Evolutionary conservation across 768 basidiomycete genomes (phyloP).

Genomic region (Dentipellis fragilis): DNA sequence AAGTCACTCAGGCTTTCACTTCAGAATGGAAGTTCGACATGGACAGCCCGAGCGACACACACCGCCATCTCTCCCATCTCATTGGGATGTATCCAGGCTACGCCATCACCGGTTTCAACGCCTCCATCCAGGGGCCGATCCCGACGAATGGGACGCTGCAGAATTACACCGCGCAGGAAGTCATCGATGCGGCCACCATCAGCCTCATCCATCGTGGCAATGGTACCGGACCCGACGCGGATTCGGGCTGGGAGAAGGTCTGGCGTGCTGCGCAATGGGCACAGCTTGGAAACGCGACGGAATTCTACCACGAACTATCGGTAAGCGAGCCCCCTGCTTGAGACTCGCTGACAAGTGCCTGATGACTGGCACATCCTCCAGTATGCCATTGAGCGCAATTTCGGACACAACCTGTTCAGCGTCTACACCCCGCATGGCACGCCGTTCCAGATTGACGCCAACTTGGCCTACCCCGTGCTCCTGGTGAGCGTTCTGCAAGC

Average conservation of each 20-base stretch:
- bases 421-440: slow-evolving; percentile 43
- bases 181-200: slow-evolving; percentile 45
- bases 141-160: slow-evolving; percentile 14
- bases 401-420: slow-evolving; percentile 56
- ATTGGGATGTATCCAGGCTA: slow-evolving; percentile 74
- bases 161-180: slow-evolving; percentile 41
- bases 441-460: slow-evolving; percentile 75
- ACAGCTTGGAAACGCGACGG: slow-evolving; percentile 44
- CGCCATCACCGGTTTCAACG: slow-evolving; percentile 46
- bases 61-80: slow-evolving; percentile 68
- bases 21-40: slow-evolving; percentile 77
- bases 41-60: slow-evolving; percentile 53
- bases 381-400: slow-evolving; percentile 54
- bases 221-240: slow-evolving; percentile 62
- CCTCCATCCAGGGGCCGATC: slow-evolving; percentile 34
- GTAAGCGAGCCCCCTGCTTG: slow-evolving; percentile 27
- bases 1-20: background rate
- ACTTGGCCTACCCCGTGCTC: slow-evolving; percentile 58
- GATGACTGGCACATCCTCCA: slow-evolving; percentile 16
- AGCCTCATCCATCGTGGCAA: slow-evolving; percentile 60
- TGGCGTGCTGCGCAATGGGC: slow-evolving; percentile 75
- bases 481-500: slow-evolving; percentile 29
- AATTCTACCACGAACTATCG: slow-evolving; percentile 57
- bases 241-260: slow-evolving; percentile 72
- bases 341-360: background rate